A percentile compares a stretch with the other conserved stretches of the same genome.
Evolutionary conservation across 345 rosid genomes (phyloP).

Genomic region (Hibiscus tridactylites): DNA sequence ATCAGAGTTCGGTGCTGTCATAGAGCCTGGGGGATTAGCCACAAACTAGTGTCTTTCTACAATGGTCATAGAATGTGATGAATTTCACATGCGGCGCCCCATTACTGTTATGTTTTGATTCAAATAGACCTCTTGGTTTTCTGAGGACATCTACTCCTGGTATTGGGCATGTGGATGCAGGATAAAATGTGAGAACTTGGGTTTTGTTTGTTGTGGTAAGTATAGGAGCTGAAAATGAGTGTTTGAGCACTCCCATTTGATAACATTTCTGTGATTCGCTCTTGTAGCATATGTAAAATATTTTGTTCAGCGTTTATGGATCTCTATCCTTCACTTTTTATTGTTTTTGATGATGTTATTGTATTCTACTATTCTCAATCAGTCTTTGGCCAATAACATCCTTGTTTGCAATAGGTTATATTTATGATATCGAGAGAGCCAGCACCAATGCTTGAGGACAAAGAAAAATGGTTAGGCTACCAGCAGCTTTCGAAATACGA

Average conservation of each 20-base stretch:
- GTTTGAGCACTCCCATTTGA: not conserved
- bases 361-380: not conserved
- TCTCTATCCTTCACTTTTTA: not conserved
- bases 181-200: not conserved
- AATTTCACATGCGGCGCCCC: not conserved
- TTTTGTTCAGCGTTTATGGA: not conserved
- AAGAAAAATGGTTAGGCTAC: slow-evolving; percentile 78
- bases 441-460: slow-evolving; percentile 99
- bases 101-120: not conserved
- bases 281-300: not conserved
- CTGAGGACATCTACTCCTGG: not conserved
- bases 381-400: slow-evolving; percentile 3
- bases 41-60: not conserved
- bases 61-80: not conserved
- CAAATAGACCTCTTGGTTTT: not conserved
- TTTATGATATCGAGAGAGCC: slow-evolving; percentile 97
- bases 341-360: not conserved
- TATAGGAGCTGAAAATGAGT: not conserved
- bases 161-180: not conserved
- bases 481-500: not conserved
- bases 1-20: not conserved
- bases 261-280: not conserved
- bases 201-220: not conserved
- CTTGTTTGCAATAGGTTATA: slow-evolving; percentile 54
- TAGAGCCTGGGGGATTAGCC: not conserved